These are phyloP conservation scores for Parietichytrium sp. DNA, from an alignment of 108 stramenopile species.

Conservation along the genomic window DNA sequence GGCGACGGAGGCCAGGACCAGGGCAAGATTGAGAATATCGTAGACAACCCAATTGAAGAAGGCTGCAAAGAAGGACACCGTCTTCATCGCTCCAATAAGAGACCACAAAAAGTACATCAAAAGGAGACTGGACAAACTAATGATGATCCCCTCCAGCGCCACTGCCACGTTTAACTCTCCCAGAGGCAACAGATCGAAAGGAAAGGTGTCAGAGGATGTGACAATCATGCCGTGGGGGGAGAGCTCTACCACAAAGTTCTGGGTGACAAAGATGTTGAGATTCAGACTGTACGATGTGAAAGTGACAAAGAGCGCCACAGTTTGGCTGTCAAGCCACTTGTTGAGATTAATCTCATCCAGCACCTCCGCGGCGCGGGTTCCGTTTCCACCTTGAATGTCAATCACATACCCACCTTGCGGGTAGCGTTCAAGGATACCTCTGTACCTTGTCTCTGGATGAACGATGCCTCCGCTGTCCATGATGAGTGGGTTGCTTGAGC, in stretches of 20 bases:
- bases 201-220: neutral
- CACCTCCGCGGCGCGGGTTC: neutral
- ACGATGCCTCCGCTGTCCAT: neutral
- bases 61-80: too few species aligned
- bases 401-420: neutral
- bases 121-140: neutral
- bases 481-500: too few species aligned
- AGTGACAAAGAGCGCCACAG: slow-evolving; percentile 17
- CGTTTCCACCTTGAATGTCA: neutral
- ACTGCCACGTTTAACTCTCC: too few species aligned
- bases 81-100: neutral
- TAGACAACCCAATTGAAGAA: slow-evolving; percentile 2
- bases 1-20: neutral
- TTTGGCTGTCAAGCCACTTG: slow-evolving; percentile 4
- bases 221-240: neutral
- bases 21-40: neutral
- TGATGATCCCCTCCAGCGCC: neutral
- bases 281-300: neutral
- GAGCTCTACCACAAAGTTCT: slow-evolving; percentile 1
- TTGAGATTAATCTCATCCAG: neutral
- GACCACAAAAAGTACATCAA: neutral
- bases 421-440: neutral
- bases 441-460: neutral
- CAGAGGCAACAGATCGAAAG: neutral
- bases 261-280: neutral